Conservation (phyloP, 192 early-diverging fungal species). For the Mortierella claussenii region DNA sequence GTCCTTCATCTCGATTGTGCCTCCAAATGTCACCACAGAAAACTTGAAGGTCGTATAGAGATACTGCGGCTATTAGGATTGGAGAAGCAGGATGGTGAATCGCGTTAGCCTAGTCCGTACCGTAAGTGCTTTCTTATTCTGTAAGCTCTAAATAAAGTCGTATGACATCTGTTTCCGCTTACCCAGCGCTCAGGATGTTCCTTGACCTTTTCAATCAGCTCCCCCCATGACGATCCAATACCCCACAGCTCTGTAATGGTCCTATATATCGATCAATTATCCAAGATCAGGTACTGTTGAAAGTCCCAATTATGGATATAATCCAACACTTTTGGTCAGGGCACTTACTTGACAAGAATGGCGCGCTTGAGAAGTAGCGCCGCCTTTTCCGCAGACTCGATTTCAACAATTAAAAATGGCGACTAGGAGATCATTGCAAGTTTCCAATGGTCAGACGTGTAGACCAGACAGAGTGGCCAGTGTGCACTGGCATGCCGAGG, state of each 20-base stretch:
- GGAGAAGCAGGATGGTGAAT: no score
- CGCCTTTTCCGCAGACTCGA: conserved; percentile 77
- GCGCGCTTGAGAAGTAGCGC: conserved; percentile 78
- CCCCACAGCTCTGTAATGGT: conserved; percentile 85
- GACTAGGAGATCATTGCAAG: no score
- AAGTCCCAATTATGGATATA: neutral
- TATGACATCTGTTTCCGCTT: no score
- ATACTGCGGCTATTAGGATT: conserved; percentile 64
- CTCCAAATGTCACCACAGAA: conserved; percentile 78
- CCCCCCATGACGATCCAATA: conserved; percentile 66
- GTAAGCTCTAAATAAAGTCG: no score
- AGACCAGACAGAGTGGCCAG: no score
- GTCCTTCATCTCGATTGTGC: conserved; percentile 74
- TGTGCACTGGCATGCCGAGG: no score
- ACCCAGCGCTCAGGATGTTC: conserved; percentile 69
- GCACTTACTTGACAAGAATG: conserved; percentile 81
- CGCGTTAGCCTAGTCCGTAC: no score
- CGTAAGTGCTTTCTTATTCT: no score
- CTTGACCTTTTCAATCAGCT: conserved; percentile 69
- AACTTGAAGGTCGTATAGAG: conserved; percentile 77
- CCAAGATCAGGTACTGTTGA: neutral
- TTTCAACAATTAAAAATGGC: conserved; percentile 83
- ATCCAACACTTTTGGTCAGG: neutral
- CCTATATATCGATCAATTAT: conserved; percentile 47
- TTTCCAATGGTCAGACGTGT: no score